A percentile compares a stretch with the other conserved stretches of the same genome.
Evolutionary conservation across 2,329 filamentous ascomycete species (phyloP).

Genomic region (Sclerotinia subarctica): DNA sequence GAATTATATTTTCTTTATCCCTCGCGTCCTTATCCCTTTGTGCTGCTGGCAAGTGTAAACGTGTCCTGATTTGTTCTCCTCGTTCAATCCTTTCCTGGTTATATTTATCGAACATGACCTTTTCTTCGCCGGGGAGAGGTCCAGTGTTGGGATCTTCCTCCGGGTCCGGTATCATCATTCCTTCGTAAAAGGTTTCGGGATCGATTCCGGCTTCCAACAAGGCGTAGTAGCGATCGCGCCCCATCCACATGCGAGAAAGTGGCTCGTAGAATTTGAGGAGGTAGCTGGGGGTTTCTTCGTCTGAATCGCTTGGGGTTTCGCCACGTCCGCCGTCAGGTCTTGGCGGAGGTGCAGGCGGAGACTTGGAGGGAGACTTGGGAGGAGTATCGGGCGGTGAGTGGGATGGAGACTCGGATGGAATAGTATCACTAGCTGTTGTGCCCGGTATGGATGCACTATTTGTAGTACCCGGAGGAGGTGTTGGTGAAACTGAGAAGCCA

Average conservation of each 20-base stretch:
- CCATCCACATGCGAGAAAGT: conserved; percentile 14
- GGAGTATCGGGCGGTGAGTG: background rate
- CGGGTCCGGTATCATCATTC: background rate
- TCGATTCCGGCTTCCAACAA: conserved; percentile 10
- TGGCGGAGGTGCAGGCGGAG: background rate
- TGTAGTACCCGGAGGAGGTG: background rate
- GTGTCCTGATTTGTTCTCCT: background rate
- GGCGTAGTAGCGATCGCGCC: conserved; percentile 3
- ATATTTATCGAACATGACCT: background rate
- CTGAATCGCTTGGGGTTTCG: background rate
- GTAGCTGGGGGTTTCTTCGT: background rate
- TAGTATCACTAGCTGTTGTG: background rate
- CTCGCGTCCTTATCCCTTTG: background rate
- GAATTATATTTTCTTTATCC: background rate
- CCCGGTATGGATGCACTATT: background rate
- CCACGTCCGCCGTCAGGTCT: background rate
- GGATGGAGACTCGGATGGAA: background rate
- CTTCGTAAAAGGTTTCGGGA: conserved; percentile 8
- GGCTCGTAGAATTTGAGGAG: conserved; percentile 12
- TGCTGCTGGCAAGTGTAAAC: background rate
- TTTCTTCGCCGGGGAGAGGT: background rate
- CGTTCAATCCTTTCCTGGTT: background rate
- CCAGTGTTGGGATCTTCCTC: conserved; percentile 2
- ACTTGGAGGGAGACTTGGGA: background rate
- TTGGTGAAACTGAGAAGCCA: background rate